These are phyloP conservation scores for Trichosporon sp. DNA, from an alignment of 1,284 basidiomycete species.

Conservation along the genomic window DNA sequence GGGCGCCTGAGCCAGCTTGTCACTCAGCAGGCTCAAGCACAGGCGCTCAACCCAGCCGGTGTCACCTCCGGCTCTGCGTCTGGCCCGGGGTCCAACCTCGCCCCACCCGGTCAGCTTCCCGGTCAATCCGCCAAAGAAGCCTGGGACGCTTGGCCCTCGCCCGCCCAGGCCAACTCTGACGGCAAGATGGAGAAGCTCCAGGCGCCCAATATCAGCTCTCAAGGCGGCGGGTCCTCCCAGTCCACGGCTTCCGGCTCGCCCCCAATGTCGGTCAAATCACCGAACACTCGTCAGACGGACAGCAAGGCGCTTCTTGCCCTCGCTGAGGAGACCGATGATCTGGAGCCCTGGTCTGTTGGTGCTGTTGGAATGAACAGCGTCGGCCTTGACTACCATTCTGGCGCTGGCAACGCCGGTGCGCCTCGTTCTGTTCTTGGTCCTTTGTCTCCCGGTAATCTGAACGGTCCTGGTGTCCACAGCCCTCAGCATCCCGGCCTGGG, in stretches of 20 bases:
- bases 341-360: slow-evolving; percentile 47
- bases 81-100: not conserved
- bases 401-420: slow-evolving; percentile 3
- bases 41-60: slow-evolving; percentile 8
- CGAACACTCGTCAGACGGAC: slow-evolving; percentile 35
- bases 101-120: slow-evolving; percentile 15
- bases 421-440: slow-evolving; percentile 9
- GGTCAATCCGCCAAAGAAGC: slow-evolving; percentile 32
- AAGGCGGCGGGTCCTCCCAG: slow-evolving; percentile 14
- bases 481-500: slow-evolving; percentile 7
- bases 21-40: slow-evolving; percentile 18
- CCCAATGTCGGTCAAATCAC: slow-evolving; percentile 33
- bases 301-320: slow-evolving; percentile 48
- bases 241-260: slow-evolving; percentile 36
- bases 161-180: slow-evolving; percentile 14
- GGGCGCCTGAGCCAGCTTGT: slow-evolving; percentile 33
- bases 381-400: slow-evolving; percentile 16
- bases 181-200: slow-evolving; percentile 15
- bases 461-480: not conserved
- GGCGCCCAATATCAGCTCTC: not conserved
- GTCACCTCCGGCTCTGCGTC: not conserved
- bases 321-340: slow-evolving; percentile 48
- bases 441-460: not conserved
- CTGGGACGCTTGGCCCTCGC: slow-evolving; percentile 32
- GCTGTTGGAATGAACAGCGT: slow-evolving; percentile 31